A percentile compares a stretch with the other conserved stretches of the same genome.
Conservation (phyloP, 768 basidiomycete genomes). For the Mycena haematopus region DNA sequence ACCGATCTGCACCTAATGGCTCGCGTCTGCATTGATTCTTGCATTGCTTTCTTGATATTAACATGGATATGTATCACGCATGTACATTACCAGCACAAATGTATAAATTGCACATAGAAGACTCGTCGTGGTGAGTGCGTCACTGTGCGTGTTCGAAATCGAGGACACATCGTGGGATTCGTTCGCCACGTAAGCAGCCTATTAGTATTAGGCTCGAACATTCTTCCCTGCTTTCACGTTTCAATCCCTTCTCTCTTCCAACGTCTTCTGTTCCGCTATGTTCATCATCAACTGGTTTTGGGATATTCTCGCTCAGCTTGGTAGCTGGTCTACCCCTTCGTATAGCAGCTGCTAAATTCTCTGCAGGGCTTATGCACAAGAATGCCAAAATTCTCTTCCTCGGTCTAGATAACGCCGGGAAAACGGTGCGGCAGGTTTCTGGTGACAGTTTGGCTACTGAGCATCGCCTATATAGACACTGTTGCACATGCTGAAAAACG, state of each 20-base stretch:
- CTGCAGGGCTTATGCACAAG: slow-evolving; percentile 88
- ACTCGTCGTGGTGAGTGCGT: background rate
- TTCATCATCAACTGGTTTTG: slow-evolving; percentile 95
- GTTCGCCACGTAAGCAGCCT: slow-evolving; percentile 19
- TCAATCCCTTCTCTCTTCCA: background rate
- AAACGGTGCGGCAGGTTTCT: slow-evolving; percentile 69
- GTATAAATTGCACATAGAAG: slow-evolving; percentile 2
- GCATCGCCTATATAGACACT: slow-evolving; percentile 20
- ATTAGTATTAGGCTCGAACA: background rate
- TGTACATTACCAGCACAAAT: slow-evolving; percentile 21
- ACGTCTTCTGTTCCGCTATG: slow-evolving; percentile 50
- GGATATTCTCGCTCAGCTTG: slow-evolving; percentile 93
- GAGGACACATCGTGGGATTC: slow-evolving; percentile 2
- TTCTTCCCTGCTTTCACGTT: slow-evolving; percentile 8
- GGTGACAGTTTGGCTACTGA: background rate
- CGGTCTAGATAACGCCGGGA: slow-evolving; percentile 98
- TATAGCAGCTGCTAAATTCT: slow-evolving; percentile 7
- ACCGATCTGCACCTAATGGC: slow-evolving; percentile 54
- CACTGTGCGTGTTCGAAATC: background rate
- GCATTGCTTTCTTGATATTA: slow-evolving; percentile 1
- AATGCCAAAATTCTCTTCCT: slow-evolving; percentile 99
- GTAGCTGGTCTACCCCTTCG: slow-evolving; percentile 50
- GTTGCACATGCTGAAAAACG: slow-evolving; percentile 99
- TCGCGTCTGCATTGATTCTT: slow-evolving; percentile 34
- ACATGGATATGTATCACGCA: slow-evolving; percentile 5